Evolutionary conservation across 192 early-diverging fungal genomes (phyloP), one percentile per base, ranked within the genome.

Genomic region (Podochytrium sp.): DNA sequence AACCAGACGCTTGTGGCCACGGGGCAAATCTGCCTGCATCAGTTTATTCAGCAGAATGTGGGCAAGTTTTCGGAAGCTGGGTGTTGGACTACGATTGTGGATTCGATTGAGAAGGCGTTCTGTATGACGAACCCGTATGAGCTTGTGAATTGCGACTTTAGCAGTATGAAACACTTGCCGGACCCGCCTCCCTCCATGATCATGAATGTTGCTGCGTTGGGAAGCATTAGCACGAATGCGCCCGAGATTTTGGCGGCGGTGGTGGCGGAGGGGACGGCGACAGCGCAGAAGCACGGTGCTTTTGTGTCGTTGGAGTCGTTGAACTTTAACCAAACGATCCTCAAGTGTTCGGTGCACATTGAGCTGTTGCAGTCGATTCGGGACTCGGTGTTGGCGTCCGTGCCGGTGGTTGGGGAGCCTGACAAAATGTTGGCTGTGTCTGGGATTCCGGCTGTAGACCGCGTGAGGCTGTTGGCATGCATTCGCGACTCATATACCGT

Each of bases 401-500:
- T 55, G 10, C 43, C 43, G n/a, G n/a, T 66, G 3, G 53, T 59
- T 1, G 39, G 6, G 25, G 34, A 52, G 18, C n/a, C 29, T 27
- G 37, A 27, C 10, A 60, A 30, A 10, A 20, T 6, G 3, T 40
- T 71, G 40, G 81, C 84, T 18, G 74, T 86, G 30, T 39, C 35
- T 56, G 41, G 67, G 23, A 78, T 86, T 12, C 82, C 82, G 1
- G 14, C 43, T 4, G 35, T 37, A 23, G 50, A 79, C 43, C 69
- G 83, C n/a, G 39, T 18, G 10, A 57, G 80, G 6, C 67, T 77
- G 68, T 60, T 87, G n/a, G 20, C 42, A 35, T 81, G 78, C 66
- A 60, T 87, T 0, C 84, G 81, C 52, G 61, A 89, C 66, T 90
- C 88, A 20, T 93, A 94, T 71, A 80, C 85, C 25, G 92, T 96